Conservation (phyloP, 2,329 filamentous ascomycete species). For the Fusarium metavorans region DNA sequence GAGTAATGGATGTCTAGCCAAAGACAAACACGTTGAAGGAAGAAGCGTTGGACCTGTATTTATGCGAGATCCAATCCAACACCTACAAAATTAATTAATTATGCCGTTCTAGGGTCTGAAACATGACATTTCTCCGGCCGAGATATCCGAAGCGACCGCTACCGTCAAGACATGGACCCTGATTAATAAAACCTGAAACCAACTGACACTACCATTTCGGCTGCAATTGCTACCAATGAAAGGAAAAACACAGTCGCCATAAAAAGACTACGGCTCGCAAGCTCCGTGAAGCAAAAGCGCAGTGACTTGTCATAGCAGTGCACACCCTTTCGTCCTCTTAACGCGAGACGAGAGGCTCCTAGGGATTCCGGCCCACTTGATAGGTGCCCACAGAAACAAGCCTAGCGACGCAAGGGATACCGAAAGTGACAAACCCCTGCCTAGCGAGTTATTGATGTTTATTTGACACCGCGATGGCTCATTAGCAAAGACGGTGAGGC, state of each 20-base stretch:
- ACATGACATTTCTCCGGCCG: conserved; percentile 30
- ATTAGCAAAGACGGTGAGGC: not conserved
- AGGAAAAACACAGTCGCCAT: not conserved
- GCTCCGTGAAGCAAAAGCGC: not conserved
- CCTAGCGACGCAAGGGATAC: not conserved
- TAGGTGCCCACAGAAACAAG: not conserved
- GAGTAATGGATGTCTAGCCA: conserved; percentile 3
- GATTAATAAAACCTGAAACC: conserved; percentile 2
- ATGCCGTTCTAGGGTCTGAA: conserved; percentile 34
- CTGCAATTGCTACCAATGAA: not conserved
- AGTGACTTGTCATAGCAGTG: not conserved
- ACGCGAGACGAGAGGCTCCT: not conserved
- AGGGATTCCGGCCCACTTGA: not conserved
- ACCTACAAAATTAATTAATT: conserved; percentile 3
- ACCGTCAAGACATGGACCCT: not conserved
- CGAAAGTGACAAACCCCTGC: too few species aligned
- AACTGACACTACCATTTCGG: not conserved
- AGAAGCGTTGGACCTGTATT: not conserved
- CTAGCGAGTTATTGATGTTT: too few species aligned
- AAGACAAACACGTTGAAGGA: conserved; percentile 5
- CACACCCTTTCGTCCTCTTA: not conserved
- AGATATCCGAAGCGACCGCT: not conserved
- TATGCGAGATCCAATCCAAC: not conserved
- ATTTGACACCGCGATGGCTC: too few species aligned
- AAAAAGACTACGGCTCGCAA: not conserved